A percentile compares a stretch with the other conserved stretches of the same genome.
phyloP scores from a whole-genome alignment of 495 filamentous ascomycete species.

The Neurospora pannonica region DNA sequence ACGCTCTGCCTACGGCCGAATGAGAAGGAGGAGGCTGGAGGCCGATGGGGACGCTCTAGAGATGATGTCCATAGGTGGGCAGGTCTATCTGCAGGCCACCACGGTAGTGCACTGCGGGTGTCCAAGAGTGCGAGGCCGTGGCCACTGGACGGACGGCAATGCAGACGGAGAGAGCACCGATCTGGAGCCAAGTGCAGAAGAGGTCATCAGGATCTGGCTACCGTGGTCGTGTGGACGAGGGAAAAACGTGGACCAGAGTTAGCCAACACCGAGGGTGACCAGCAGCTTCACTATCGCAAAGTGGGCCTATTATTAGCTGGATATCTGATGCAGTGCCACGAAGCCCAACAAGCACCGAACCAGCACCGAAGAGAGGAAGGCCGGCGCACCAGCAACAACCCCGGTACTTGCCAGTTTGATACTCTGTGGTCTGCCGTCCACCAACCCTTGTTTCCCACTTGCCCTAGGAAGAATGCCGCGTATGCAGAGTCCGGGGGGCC shows the following conservation, averaged over 20 bases:
- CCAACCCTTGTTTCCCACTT: not conserved
- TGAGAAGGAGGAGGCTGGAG: conserved; percentile 6
- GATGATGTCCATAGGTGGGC: not conserved
- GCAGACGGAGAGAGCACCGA: conserved; percentile 16
- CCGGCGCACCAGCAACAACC: not conserved
- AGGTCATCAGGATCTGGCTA: not conserved
- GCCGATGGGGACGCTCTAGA: conserved; percentile 1
- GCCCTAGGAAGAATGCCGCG: not conserved
- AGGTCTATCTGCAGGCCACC: not conserved
- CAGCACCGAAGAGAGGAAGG: not conserved
- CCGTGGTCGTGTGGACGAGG: conserved; percentile 4
- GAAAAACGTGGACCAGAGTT: conserved; percentile 20
- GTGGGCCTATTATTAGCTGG: conserved; percentile 21
- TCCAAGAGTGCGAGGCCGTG: not conserved
- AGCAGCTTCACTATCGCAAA: conserved; percentile 11
- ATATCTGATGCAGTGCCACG: conserved; percentile 25
- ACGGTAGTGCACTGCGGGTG: not conserved
- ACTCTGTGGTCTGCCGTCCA: not conserved
- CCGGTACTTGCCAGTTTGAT: conserved; percentile 1
- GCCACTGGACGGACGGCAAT: conserved; percentile 4
- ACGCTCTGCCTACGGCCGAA: conserved; percentile 5
- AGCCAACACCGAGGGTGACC: conserved; percentile 12
- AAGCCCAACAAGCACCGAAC: conserved; percentile 10
- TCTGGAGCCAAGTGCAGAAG: conserved; percentile 15
- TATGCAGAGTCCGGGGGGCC: not conserved